Conservation (phyloP, 2,329 filamentous ascomycete species). For the Thielaviopsis euricoi region DNA sequence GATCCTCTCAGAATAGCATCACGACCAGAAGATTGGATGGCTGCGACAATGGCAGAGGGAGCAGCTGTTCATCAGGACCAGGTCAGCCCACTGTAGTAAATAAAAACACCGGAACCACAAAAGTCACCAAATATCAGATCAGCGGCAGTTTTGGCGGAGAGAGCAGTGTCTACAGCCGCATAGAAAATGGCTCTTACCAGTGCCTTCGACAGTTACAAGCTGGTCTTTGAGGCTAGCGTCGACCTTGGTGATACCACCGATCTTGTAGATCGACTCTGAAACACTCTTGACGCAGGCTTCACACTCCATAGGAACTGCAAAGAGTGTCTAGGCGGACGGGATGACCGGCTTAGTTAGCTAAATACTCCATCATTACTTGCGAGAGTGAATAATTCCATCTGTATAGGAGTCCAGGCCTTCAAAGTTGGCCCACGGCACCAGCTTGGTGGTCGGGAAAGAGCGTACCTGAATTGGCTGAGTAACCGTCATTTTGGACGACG, state of each 20-base stretch:
- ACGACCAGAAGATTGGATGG: slow-evolving; percentile 77
- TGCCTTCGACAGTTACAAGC: slow-evolving; percentile 71
- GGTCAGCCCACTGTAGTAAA: neutral
- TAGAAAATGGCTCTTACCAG: slow-evolving; percentile 32
- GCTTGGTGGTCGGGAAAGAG: neutral
- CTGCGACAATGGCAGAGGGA: slow-evolving; percentile 74
- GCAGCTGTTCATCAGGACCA: slow-evolving; percentile 35
- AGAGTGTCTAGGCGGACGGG: slow-evolving; percentile 51
- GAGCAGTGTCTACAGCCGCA: neutral
- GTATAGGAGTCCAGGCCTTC: neutral
- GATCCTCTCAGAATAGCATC: slow-evolving; percentile 90
- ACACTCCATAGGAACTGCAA: slow-evolving; percentile 88
- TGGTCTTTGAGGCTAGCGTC: slow-evolving; percentile 71
- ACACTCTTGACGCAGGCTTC: slow-evolving; percentile 78
- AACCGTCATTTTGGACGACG: slow-evolving; percentile 14
- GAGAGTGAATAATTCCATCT: neutral
- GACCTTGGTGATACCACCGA: slow-evolving; percentile 69
- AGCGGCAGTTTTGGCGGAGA: neutral
- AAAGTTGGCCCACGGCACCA: neutral
- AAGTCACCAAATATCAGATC: neutral
- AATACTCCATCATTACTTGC: neutral
- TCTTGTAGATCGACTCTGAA: slow-evolving; percentile 57
- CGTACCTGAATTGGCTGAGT: slow-evolving; percentile 16
- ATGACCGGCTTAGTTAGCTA: neutral
- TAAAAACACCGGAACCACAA: neutral